A percentile compares a stretch with the other conserved stretches of the same genome.
These are phyloP conservation scores for Ophiorrhiza pumila DNA, from an alignment of 257 asterid genomes.

Conservation along the genomic window DNA sequence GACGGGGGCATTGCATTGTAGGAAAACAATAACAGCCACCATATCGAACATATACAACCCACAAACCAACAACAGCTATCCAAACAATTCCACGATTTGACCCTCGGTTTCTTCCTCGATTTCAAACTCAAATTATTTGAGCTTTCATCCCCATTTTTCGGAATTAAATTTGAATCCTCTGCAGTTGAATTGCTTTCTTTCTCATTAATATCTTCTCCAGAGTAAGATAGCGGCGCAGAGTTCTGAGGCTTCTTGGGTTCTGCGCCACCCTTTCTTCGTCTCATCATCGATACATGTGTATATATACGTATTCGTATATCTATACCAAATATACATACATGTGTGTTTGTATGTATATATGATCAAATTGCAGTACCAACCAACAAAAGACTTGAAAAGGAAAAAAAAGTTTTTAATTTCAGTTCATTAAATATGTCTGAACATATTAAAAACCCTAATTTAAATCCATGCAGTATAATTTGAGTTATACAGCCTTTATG, in stretches of 20 bases:
- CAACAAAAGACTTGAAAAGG: background rate
- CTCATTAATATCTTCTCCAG: background rate
- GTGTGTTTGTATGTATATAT: background rate
- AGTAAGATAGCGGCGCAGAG: background rate
- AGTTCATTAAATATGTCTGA: background rate
- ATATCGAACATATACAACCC: conserved; percentile 70
- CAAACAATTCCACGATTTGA: conserved; percentile 51
- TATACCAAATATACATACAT: background rate
- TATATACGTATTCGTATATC: background rate
- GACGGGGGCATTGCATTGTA: conserved; percentile 74
- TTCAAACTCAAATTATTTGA: conserved; percentile 24
- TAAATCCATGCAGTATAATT: background rate
- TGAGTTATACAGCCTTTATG: background rate
- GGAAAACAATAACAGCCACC: conserved; percentile 77
- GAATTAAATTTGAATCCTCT: background rate
- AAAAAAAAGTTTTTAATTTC: background rate
- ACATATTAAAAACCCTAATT: background rate
- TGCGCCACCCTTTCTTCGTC: conserved; percentile 31
- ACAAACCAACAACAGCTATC: conserved; percentile 83
- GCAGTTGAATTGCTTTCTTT: background rate
- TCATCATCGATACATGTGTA: conserved; percentile 18
- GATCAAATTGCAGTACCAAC: background rate
- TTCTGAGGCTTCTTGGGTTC: conserved; percentile 7
- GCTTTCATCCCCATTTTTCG: background rate
- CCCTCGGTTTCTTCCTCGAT: conserved; percentile 29